Evolutionary conservation across 345 rosid genomes (phyloP).

Genomic region (Arabis hirsuta): DNA sequence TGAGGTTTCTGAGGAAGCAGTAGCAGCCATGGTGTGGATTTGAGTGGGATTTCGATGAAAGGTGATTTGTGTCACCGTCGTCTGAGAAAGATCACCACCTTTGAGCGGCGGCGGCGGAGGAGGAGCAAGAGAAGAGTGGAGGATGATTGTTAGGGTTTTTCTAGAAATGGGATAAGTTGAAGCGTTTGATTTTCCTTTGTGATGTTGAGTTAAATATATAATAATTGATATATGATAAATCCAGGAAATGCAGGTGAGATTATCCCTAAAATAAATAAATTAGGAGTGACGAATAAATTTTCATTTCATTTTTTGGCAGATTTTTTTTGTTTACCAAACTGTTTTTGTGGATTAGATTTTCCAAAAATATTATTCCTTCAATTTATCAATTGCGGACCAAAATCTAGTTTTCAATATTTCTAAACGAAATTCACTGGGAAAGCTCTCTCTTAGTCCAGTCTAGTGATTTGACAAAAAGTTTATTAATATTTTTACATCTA

Average conservation of each 20-base stretch:
- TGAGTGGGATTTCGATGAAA: not conserved
- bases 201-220: conserved; percentile 9
- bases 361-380: not conserved
- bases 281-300: not conserved
- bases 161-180: conserved; percentile 32
- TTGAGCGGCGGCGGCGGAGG: conserved; percentile 29
- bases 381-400: not conserved
- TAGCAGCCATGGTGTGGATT: conserved; percentile 40
- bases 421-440: too few species aligned
- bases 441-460: too few species aligned
- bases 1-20: conserved; percentile 56
- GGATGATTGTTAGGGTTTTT: conserved; percentile 38
- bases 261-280: not conserved
- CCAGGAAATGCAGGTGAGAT: not conserved
- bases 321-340: too few species aligned
- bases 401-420: too few species aligned
- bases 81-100: conserved; percentile 35
- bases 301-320: not conserved
- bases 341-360: conserved; percentile 2
- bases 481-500: too few species aligned
- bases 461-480: too few species aligned
- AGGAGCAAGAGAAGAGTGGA: conserved; percentile 12
- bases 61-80: conserved; percentile 5
- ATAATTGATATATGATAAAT: not conserved
- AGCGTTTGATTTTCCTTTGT: conserved; percentile 4